Base-by-base conservation (phyloP, 352 stramenopile genomes). In the Phytophthora tubulina region DNA sequence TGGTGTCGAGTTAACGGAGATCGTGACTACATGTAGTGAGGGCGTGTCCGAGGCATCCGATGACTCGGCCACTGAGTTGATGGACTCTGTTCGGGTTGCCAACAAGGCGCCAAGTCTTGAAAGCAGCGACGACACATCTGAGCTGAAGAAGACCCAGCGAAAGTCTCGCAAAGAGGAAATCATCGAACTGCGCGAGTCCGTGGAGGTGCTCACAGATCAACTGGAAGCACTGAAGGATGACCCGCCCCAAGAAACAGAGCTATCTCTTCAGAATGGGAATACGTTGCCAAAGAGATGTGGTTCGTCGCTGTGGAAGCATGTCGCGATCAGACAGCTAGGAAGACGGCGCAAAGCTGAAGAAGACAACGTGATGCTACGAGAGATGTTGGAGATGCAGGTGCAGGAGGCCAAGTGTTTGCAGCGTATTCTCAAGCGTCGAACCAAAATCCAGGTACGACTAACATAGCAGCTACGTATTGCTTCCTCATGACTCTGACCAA, bases 341-440 rank as follows among this genome's bases (percentile, higher is more conserved):
- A 63, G 41, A 33, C 58, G 70, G 8, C 50, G 52, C 1, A 57
- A 52, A 15, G 63, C 74, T 5, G 70, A 81, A 51, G 58, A 68
- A 52, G 70, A 78, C 11, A 81, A 79, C 41, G 48, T 51, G 5
- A 48, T 33, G 8, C 41, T 81, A 3, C 67, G 65, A 7, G 44
- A 67, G 1, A 70, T 76, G 39, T 17, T 81, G 5, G 71, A 72
- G 6, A 38, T 72, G 39, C 74, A 81, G 51, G 49, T 73, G 21
- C 62, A 70, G 27, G 46, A 71, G 3, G 58, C 67, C 14, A 79
- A 70, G 58, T 76, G 72, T 32, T 54, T 80, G 27, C 68, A 76
- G 41, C 68, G 73, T 10, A 74, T 74, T 45, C 53, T 80, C 10
- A 75, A 72, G 30, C 73, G 73, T 0, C 73, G 71, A 35, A 65